phyloP scores from a whole-genome alignment of 1,139 yeast genomes.

The Debaryomyces fabryi region DNA sequence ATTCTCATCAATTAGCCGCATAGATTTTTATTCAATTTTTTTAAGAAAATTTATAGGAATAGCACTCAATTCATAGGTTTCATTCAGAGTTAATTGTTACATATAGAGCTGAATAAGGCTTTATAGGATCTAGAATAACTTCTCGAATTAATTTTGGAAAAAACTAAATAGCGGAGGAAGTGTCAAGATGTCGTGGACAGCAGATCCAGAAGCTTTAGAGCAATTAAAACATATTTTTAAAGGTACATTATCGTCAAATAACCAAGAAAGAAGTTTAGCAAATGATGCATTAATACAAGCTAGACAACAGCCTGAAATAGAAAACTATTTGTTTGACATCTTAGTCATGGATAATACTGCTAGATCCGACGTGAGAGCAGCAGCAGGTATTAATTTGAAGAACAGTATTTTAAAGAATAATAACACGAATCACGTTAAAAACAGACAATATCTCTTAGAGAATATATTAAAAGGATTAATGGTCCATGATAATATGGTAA shows the following conservation, averaged over 20 bases:
- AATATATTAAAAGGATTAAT: conserved; percentile 70
- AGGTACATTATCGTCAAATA: conserved; percentile 65
- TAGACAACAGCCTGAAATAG: conserved; percentile 69
- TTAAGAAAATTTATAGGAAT: conserved; percentile 5
- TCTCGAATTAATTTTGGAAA: background rate
- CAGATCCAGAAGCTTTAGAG: conserved; percentile 60
- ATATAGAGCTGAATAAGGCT: background rate
- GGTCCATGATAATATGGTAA: conserved; percentile 60
- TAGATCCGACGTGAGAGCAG: conserved; percentile 69
- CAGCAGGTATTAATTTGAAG: conserved; percentile 86
- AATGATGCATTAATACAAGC: conserved; percentile 70
- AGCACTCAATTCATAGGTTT: background rate
- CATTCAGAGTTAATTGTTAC: background rate
- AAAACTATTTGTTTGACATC: conserved; percentile 74
- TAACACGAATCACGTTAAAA: conserved; percentile 27
- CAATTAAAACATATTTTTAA: conserved; percentile 66
- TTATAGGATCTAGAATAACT: background rate
- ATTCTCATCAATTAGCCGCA: conserved; percentile 10
- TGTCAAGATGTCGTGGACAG: conserved; percentile 51
- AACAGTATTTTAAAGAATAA: conserved; percentile 57
- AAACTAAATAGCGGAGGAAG: background rate
- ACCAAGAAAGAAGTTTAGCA: conserved; percentile 59
- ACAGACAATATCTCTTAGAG: conserved; percentile 59
- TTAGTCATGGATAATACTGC: conserved; percentile 55
- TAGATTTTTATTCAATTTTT: conserved; percentile 4